These are phyloP conservation scores for Termitomyces sp. DNA, from an alignment of 768 basidiomycete species.

Conservation along the genomic window DNA sequence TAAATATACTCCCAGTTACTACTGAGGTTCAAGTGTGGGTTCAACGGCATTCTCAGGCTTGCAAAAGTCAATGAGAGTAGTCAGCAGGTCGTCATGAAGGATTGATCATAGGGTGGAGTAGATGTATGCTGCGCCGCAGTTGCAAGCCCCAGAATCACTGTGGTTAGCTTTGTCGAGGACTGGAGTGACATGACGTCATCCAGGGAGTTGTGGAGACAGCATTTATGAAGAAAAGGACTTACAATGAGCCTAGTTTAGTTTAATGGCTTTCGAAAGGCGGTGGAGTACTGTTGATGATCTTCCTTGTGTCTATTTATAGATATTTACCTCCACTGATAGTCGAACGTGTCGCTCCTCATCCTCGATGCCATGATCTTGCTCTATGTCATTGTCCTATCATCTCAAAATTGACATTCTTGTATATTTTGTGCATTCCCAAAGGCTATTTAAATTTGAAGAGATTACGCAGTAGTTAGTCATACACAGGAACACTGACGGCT, in stretches of 20 bases:
- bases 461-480: too few relatives aligned
- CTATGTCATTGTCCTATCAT: too few relatives aligned
- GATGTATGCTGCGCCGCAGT: conserved; percentile 43
- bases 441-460: too few relatives aligned
- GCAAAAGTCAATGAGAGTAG: conserved; percentile 42
- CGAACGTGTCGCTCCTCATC: too few relatives aligned
- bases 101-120: background rate
- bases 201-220: too few relatives aligned
- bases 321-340: background rate
- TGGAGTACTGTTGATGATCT: background rate
- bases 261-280: background rate
- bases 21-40: too few relatives aligned
- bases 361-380: too few relatives aligned
- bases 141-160: conserved; percentile 37
- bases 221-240: background rate
- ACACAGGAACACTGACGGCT: too few relatives aligned
- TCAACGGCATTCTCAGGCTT: conserved; percentile 62
- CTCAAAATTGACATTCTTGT: background rate
- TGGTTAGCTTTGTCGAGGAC: conserved; percentile 39
- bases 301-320: background rate
- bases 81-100: background rate
- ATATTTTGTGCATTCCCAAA: background rate
- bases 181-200: conserved; percentile 17
- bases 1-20: too few relatives aligned
- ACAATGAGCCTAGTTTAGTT: background rate